A percentile compares a stretch with the other conserved stretches of the same genome.
phyloP scores from a whole-genome alignment of 2,329 filamentous ascomycete species.

The Mycosphaerella sp. region DNA sequence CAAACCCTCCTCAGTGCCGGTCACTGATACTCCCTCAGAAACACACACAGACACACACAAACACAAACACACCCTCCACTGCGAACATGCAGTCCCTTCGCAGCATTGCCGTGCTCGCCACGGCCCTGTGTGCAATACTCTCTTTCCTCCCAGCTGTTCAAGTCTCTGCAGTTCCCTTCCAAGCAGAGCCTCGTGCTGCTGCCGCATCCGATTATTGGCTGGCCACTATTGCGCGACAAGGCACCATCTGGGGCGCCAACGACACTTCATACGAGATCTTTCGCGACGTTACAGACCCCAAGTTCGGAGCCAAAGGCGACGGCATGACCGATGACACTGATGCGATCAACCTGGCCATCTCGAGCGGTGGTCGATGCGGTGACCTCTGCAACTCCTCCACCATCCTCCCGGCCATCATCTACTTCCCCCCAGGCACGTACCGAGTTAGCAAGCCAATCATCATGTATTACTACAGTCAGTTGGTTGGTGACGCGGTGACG shows the following conservation, averaged over 20 bases:
- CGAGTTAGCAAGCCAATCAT: slow-evolving; percentile 70
- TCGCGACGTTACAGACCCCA: slow-evolving; percentile 43
- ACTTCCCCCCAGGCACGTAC: slow-evolving; percentile 87
- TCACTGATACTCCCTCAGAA: slow-evolving; percentile 16
- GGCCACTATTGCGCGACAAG: slow-evolving; percentile 43
- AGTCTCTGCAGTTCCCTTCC: slow-evolving; percentile 15
- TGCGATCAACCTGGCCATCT: slow-evolving; percentile 80
- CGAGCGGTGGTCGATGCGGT: slow-evolving; percentile 84
- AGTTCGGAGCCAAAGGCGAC: slow-evolving; percentile 46
- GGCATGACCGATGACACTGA: slow-evolving; percentile 73
- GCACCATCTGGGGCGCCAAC: slow-evolving; percentile 61
- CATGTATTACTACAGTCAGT: slow-evolving; percentile 88
- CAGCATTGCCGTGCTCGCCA: slow-evolving; percentile 25
- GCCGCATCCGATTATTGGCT: slow-evolving; percentile 21
- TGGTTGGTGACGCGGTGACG: slow-evolving; percentile 70
- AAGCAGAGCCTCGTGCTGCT: slow-evolving; percentile 6
- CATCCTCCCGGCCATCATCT: slow-evolving; percentile 75
- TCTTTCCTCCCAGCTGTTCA: slow-evolving; percentile 13
- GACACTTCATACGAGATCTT: slow-evolving; percentile 58
- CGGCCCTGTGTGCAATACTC: slow-evolving; percentile 29
- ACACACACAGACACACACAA: not conserved
- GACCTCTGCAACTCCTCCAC: slow-evolving; percentile 76
- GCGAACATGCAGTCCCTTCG: slow-evolving; percentile 24
- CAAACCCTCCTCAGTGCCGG: slow-evolving; percentile 18
- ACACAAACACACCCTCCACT: not conserved